A percentile compares a stretch with the other conserved stretches of the same genome.
phyloP scores from a whole-genome alignment of 257 asterid species.

The Scutellaria minor region DNA sequence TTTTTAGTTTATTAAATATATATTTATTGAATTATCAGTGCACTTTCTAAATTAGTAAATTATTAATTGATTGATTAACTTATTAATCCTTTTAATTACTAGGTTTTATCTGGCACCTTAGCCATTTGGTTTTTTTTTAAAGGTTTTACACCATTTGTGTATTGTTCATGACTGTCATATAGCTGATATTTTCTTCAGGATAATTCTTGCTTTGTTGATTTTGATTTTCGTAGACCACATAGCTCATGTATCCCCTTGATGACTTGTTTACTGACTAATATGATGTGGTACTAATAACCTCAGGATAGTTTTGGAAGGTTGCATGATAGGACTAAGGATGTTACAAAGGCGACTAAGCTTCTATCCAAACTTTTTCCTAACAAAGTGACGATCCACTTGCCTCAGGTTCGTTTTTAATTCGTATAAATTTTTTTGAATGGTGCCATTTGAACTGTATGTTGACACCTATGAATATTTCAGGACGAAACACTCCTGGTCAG shows the following conservation, averaged over 20 bases:
- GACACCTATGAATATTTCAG: conserved; percentile 50
- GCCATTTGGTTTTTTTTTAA: not conserved
- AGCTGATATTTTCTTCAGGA: conserved; percentile 22
- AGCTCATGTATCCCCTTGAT: conserved; percentile 22
- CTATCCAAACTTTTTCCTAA: conserved; percentile 83
- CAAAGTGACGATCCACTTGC: conserved; percentile 82
- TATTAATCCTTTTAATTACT: not conserved
- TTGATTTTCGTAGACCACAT: conserved; percentile 21
- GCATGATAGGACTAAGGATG: conserved; percentile 80
- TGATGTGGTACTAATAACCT: conserved; percentile 32
- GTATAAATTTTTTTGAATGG: conserved; percentile 2
- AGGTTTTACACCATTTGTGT: conserved; percentile 17
- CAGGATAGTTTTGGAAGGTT: conserved; percentile 91
- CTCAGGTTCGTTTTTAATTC: conserved; percentile 63
- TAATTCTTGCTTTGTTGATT: not conserved
- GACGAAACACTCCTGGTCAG: conserved; percentile 78
- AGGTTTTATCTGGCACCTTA: not conserved
- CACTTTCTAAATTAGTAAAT: not conserved
- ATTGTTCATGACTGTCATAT: conserved; percentile 31
- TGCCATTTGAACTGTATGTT: conserved; percentile 31
- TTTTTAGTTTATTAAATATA: not conserved
- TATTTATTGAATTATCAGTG: not conserved
- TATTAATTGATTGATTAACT: not conserved
- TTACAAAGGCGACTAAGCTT: conserved; percentile 76
- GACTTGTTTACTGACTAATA: conserved; percentile 31